A percentile compares a stretch with the other conserved stretches of the same genome.
These are phyloP conservation scores for Aspergillus oerlinghausenensis DNA, from an alignment of 2,329 filamentous ascomycete species.

Conservation along the genomic window DNA sequence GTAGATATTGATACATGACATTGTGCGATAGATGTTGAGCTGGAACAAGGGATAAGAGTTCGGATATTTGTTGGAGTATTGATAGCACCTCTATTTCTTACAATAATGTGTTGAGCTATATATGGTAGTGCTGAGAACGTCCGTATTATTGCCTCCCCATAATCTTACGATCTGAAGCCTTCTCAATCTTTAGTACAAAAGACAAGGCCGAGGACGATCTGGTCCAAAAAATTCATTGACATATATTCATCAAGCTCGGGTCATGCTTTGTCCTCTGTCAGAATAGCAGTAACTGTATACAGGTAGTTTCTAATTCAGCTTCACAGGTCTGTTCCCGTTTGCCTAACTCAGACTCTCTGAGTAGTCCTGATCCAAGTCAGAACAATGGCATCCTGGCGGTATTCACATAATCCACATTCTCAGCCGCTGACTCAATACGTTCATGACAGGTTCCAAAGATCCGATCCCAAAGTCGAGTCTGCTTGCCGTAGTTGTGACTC, in stretches of 20 bases:
- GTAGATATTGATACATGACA: too few relatives aligned
- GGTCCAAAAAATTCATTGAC: too few relatives aligned
- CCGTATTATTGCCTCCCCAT: neutral
- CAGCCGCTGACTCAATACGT: constrained; percentile 31
- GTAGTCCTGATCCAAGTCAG: neutral
- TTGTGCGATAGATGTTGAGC: too few relatives aligned
- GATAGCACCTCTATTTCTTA: too few relatives aligned
- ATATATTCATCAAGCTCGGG: neutral
- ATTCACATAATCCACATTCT: constrained; percentile 30
- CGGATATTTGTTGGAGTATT: too few relatives aligned
- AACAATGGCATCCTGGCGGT: constrained; percentile 26
- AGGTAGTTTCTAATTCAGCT: neutral
- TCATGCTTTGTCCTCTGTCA: neutral
- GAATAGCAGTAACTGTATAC: neutral
- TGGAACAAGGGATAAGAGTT: too few relatives aligned
- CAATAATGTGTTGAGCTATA: too few relatives aligned
- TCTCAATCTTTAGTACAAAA: too few relatives aligned
- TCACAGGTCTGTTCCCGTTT: too few relatives aligned
- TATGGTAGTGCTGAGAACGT: neutral
- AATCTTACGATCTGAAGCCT: too few relatives aligned
- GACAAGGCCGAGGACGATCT: too few relatives aligned
- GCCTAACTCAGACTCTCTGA: too few relatives aligned
- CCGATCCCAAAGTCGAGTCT: constrained; percentile 37
- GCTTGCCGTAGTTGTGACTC: constrained; percentile 39
- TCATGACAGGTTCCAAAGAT: constrained; percentile 33